Evolutionary conservation across 2,329 filamentous ascomycete genomes (phyloP), one percentile per base, ranked within the genome.

Genomic region (Talaromyces amestolkiae): DNA sequence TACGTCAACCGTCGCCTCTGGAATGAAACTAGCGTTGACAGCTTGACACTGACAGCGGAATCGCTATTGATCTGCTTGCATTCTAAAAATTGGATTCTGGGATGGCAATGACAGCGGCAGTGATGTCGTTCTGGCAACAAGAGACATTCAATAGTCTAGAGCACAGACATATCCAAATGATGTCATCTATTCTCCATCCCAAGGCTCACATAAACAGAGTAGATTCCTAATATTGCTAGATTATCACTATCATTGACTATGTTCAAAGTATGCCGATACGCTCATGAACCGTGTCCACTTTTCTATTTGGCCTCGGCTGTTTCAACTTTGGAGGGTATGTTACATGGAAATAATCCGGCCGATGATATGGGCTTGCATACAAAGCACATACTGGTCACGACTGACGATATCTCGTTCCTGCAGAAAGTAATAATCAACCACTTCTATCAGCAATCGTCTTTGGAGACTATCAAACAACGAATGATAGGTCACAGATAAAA

Each of bases 151-250:
- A 39, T 56, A 56, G n/a, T 22, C 53, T 37, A 56, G 19, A 35
- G 51, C 31, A 35, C 51, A 22, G 51, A 56, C 53, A 39, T 37
- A 15, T 56, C 41, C 24, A 19, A 33, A 31, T 61, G 45, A 61
- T 61, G 45, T 61, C 59, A 53, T 53, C 7, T 39, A 51, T 61
- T 53, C 27, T 39, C 35, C 19, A 13, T 10, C 22, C 22, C 17
- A 22, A 35, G 17, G 10, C 51, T 54, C n/a, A 19, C 19, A 43
- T 11, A n/a, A 19, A 19, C 17, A 7, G n/a, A 47, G 58, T 35
- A 60, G 17, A 61, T 45, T 41, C 45, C 45, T 7, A 51, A 61
- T 61, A 51, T 27, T 35, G 27, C 41, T 61, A 37, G 43, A 61
- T 24, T 41, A 10, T 24, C 33, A 47, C 22, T n/a, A 13, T 15